Percentiles rank a stretch among this genome's conserved stretches.
phyloP scores from a whole-genome alignment of 495 filamentous ascomycete species.

The Lasiosphaeris hirsuta region DNA sequence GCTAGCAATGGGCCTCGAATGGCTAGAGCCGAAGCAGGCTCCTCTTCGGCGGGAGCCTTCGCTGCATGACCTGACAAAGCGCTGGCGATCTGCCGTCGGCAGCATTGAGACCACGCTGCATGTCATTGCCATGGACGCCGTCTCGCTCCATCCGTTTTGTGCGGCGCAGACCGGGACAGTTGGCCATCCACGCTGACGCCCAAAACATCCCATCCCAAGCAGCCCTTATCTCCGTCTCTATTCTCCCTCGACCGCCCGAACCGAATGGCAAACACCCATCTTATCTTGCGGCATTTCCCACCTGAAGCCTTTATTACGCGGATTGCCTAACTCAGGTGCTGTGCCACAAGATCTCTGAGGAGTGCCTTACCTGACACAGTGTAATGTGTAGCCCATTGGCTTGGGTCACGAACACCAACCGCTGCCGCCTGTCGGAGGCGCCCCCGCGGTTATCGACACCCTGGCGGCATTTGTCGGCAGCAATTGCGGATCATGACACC shows the following conservation, averaged over 20 bases:
- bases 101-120: slow-evolving; percentile 6
- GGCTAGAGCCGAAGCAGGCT: too few species aligned
- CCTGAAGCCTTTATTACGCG: too few species aligned
- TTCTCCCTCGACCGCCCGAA: neutral
- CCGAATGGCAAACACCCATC: neutral
- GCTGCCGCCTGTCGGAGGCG: too few species aligned
- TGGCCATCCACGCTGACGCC: neutral
- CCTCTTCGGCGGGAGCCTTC: neutral
- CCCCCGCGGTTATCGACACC: too few species aligned
- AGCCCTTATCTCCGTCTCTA: neutral
- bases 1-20: too few species aligned
- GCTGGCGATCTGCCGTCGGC: slow-evolving; percentile 9
- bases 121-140: slow-evolving; percentile 2
- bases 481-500: too few species aligned
- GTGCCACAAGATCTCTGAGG: too few species aligned
- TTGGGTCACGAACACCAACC: too few species aligned
- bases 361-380: too few species aligned
- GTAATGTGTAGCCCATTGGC: too few species aligned
- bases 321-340: too few species aligned
- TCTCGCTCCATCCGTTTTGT: neutral
- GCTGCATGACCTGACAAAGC: slow-evolving; percentile 7
- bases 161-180: neutral
- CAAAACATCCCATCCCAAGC: neutral
- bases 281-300: neutral
- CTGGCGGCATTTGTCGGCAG: too few species aligned